Evolutionary conservation across 371 early-diverging fungal species (phyloP).

Genomic region (Mortierella sp.): DNA sequence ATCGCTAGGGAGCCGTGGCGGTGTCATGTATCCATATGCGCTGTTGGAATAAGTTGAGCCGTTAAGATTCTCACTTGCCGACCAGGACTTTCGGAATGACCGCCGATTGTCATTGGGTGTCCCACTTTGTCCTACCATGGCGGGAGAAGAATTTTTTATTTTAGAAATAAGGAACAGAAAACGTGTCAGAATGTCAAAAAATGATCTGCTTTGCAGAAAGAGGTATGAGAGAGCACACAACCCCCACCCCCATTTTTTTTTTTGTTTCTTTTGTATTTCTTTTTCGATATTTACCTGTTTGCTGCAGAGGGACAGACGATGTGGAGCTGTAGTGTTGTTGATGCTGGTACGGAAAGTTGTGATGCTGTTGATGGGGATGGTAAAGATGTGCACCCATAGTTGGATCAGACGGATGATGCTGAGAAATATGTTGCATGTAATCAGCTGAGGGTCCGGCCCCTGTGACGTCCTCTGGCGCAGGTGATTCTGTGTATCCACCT

Average conservation of each 20-base stretch:
- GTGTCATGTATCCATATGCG: conserved; percentile 23
- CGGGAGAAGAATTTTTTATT: no score
- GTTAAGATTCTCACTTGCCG: conserved; percentile 24
- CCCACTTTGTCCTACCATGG: no score
- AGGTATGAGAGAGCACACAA: background rate
- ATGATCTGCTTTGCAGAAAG: no score
- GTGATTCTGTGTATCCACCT: conserved; percentile 26
- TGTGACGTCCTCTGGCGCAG: conserved; percentile 20
- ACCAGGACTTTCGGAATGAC: conserved; percentile 38
- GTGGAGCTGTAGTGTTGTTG: conserved; percentile 34
- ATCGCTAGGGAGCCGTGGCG: conserved; percentile 17
- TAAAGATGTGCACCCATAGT: background rate
- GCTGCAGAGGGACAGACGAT: conserved; percentile 9
- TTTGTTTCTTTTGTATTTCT: no score
- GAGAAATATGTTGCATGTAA: conserved; percentile 23
- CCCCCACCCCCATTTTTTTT: background rate
- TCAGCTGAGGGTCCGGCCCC: conserved; percentile 13
- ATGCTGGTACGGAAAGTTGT: conserved; percentile 11
- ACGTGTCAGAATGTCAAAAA: background rate
- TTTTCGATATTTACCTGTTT: background rate
- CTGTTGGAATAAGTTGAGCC: background rate
- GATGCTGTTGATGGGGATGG: conserved; percentile 8
- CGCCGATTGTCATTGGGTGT: background rate
- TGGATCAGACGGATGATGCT: conserved; percentile 8
- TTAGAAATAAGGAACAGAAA: background rate